Base-by-base conservation (phyloP, 2,329 filamentous ascomycete genomes). In the Hypoxylon sp. region DNA sequence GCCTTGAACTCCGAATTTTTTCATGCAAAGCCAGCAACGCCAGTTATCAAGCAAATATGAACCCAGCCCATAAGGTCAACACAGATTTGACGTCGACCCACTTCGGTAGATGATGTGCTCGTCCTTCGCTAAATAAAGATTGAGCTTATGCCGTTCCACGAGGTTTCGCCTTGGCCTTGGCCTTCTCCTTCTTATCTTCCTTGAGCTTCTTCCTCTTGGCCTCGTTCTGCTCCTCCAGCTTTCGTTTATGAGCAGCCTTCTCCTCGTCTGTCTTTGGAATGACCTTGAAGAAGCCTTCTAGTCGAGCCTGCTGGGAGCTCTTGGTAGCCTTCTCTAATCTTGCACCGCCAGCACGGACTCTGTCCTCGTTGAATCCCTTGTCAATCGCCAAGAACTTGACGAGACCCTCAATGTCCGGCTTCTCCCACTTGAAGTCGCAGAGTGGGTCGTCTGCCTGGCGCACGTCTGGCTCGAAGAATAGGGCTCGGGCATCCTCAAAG, bases 391-490 rank as follows among this genome's bases (percentile, higher is more conserved):
- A 83, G 79, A 93, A 99, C 72, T 96, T 87, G 68, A 99, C 87
- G 0, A 99, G 86, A 0, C 93, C 95, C 1, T 97, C 93, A 1
- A 96, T 84, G 73, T 99, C 94, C 2, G 96, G 96, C 64, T 90
- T 90, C 45, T 97, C 93, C 96, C 96, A 99, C 80, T 97, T 97
- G 84, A 98, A 97, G 77, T 99, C 93, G 79, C 94, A 98, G 11
- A 93, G 89, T 0, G 92, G 88, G 73, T 96, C 87, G 71, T 96
- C 92, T 22, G 95, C 93, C 45, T 86, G 78, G 33, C 91, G 90
- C 24, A 99, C 95, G 72, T 98, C 93, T 0, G 96, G 96, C 72
- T 95, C 85, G 76, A 96, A 90, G 82, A 99, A 98, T 26, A 99
- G 88, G 16, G 93, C 88, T 40, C 96, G 92, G 6, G 96, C 96